Conservation (phyloP, 805 yeast species). For the Cyberlindnera americana region DNA sequence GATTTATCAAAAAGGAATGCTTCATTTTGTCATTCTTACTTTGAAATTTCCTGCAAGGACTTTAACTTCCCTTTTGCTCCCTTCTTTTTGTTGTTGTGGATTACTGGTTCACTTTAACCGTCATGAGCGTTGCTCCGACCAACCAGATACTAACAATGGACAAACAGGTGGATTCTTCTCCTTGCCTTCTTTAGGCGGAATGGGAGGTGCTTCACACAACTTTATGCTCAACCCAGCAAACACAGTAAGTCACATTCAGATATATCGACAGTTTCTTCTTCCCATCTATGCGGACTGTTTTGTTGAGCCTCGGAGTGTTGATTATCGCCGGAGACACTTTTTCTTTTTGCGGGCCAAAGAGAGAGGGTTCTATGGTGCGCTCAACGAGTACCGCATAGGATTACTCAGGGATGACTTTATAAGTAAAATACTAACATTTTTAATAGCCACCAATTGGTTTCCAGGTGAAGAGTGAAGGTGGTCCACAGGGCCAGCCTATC, state of each 20-base stretch:
- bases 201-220: conserved; percentile 15
- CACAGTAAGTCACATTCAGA: conserved; percentile 6
- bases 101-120: not conserved
- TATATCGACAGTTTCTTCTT: not conserved
- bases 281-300: not conserved
- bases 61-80: too few species aligned
- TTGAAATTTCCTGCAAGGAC: too few species aligned
- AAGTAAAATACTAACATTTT: too few species aligned
- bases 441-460: conserved; percentile 10
- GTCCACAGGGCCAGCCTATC: conserved; percentile 5
- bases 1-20: too few species aligned
- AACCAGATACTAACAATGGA: conserved; percentile 17
- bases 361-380: too few species aligned
- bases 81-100: too few species aligned
- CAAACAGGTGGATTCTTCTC: conserved; percentile 20
- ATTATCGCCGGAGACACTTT: too few species aligned
- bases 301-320: not conserved
- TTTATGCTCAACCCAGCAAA: conserved; percentile 21
- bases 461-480: conserved; percentile 9
- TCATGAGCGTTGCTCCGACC: not conserved
- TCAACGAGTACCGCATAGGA: too few species aligned
- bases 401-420: too few species aligned
- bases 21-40: too few species aligned
- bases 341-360: too few species aligned
- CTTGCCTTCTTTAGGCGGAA: conserved; percentile 21